Conservation (phyloP, 202 grass and related monocot species). For the Schoenoplectus tabernaemontani region DNA sequence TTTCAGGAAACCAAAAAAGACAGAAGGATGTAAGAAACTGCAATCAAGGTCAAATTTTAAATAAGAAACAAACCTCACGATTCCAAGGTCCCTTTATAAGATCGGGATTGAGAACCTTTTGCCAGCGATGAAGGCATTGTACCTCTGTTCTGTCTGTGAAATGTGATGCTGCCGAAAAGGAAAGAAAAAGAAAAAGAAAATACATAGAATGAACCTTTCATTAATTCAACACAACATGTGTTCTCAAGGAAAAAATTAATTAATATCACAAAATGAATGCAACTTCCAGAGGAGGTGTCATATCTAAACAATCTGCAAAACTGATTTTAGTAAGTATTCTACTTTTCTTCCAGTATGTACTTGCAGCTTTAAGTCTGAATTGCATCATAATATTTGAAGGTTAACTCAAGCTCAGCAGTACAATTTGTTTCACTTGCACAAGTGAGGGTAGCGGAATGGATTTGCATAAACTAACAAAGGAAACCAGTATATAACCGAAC, state of each 20-base stretch:
- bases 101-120: slow-evolving; percentile 98
- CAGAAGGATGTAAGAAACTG: neutral
- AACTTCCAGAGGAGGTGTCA: neutral
- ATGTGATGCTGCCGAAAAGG: slow-evolving; percentile 54
- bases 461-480: neutral
- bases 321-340: neutral
- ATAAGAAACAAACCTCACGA: slow-evolving; percentile 59
- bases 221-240: neutral
- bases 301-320: neutral
- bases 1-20: neutral
- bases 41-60: neutral
- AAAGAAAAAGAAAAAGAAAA: neutral
- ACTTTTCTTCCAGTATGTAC: neutral
- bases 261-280: too few species aligned
- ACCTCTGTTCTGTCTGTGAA: slow-evolving; percentile 93
- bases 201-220: slow-evolving; percentile 1
- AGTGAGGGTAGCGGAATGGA: neutral
- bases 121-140: slow-evolving; percentile 99
- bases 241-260: neutral
- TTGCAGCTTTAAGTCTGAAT: neutral
- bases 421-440: neutral
- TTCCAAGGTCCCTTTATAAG: slow-evolving; percentile 99
- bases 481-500: neutral
- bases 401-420: neutral
- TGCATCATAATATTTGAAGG: neutral